Conservation (phyloP, 208 protist genomes). For the Porcisia hertigi region DNA sequence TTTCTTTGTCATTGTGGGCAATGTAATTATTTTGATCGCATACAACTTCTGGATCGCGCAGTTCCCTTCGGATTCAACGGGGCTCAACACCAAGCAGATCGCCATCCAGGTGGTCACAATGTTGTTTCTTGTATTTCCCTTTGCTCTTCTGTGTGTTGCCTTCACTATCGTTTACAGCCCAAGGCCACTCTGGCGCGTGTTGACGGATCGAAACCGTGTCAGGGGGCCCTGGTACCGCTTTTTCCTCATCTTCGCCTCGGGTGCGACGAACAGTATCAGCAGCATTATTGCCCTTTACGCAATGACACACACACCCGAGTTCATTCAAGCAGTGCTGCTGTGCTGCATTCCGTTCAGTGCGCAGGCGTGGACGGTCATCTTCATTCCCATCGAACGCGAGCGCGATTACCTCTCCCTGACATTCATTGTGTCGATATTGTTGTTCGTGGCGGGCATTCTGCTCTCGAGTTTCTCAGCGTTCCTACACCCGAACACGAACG, state of each 20-base stretch:
- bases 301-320: conserved; percentile 76
- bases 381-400: conserved; percentile 73
- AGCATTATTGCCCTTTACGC: conserved; percentile 60
- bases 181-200: conserved; percentile 44
- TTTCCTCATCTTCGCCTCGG: conserved; percentile 72
- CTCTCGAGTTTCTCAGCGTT: conserved; percentile 61
- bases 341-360: conserved; percentile 77
- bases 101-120: conserved; percentile 68
- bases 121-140: conserved; percentile 58
- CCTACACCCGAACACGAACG: conserved; percentile 19
- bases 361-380: conserved; percentile 74
- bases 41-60: conserved; percentile 77
- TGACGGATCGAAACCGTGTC: conserved; percentile 60
- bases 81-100: conserved; percentile 63
- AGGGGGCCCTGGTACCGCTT: conserved; percentile 55
- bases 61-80: conserved; percentile 39
- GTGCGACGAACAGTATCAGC: conserved; percentile 60
- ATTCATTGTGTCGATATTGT: conserved; percentile 62
- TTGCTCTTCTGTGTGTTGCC: conserved; percentile 29
- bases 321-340: conserved; percentile 77
- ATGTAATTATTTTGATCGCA: conserved; percentile 72
- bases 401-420: conserved; percentile 74
- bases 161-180: conserved; percentile 52
- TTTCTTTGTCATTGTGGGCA: conserved; percentile 68
- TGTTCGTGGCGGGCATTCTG: conserved; percentile 69